These are phyloP conservation scores for Fusarium nematophilum DNA, from an alignment of 2,329 filamentous ascomycete genomes.

Conservation along the genomic window DNA sequence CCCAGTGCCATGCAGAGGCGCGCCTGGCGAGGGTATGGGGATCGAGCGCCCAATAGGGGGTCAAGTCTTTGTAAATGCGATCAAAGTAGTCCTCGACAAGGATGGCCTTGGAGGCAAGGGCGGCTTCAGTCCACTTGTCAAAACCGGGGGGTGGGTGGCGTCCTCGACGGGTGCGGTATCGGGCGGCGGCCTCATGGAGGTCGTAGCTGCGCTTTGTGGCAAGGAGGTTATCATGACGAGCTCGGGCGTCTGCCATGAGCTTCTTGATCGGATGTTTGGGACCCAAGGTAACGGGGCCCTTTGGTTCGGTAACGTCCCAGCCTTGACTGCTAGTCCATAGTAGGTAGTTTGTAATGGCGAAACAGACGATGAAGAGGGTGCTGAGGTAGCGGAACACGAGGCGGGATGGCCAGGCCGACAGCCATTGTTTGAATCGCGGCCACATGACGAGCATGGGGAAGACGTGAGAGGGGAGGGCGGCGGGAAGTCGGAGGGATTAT, in stretches of 20 bases:
- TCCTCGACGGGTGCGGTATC: slow-evolving; percentile 66
- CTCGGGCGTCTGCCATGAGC: slow-evolving; percentile 60
- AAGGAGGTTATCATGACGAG: slow-evolving; percentile 56
- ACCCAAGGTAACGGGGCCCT: slow-evolving; percentile 38
- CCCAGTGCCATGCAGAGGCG: slow-evolving; percentile 57
- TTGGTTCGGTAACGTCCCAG: slow-evolving; percentile 42
- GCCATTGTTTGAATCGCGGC: slow-evolving; percentile 42
- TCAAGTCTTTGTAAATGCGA: slow-evolving; percentile 71
- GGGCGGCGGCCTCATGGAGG: slow-evolving; percentile 63
- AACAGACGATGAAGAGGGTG: slow-evolving; percentile 37
- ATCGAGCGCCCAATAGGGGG: slow-evolving; percentile 70
- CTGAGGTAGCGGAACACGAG: slow-evolving; percentile 45
- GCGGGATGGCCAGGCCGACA: slow-evolving; percentile 45
- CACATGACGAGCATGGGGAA: slow-evolving; percentile 38
- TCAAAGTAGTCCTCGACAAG: slow-evolving; percentile 73
- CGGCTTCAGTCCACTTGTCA: slow-evolving; percentile 68
- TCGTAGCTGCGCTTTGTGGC: slow-evolving; percentile 58
- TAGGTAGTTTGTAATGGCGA: slow-evolving; percentile 46
- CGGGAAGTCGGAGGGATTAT: slow-evolving; percentile 33
- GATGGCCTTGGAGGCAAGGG: slow-evolving; percentile 62
- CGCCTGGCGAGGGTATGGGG: slow-evolving; percentile 52
- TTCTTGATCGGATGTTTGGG: slow-evolving; percentile 62
- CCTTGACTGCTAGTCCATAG: slow-evolving; percentile 45
- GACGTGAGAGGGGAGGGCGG: slow-evolving; percentile 18
- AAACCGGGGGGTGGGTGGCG: slow-evolving; percentile 74